Base-by-base conservation (phyloP, 1,284 basidiomycete genomes). In the Singerocomus inundabilis region DNA sequence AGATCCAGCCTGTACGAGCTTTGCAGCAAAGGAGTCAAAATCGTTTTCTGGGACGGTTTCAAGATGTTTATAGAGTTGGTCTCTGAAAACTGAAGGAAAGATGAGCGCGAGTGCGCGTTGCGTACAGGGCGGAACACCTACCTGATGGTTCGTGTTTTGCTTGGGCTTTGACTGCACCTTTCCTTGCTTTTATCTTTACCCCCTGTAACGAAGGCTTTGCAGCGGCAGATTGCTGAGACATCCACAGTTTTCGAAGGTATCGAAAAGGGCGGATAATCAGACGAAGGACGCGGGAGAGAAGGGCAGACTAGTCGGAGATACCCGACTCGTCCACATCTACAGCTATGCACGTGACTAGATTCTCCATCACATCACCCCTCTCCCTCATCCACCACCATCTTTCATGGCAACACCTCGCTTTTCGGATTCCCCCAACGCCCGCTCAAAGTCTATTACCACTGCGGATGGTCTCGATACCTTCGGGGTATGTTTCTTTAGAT, bases 11-110 rank as follows among this genome's bases (percentile, higher is more conserved):
- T 90, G 88, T 59, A 91, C 84, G 61, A 98, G 82, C 72, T 95
- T 94, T 66, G 84, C 82, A 36, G 89, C 77, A 67, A 88, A 85
- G 18, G 81, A 78, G 61, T 94, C 92, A 68, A 92, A 93, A 63
- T 96, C 92, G 66, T 79, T 82, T 45, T 80, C 75, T 37, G 85
- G 81, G 48, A 96, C 85, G 40, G 90, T 86, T 74, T 94, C 91
- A 55, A 98, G 84, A 66, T 96, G 88, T 71, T 95, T 93, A 70
- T 91, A 89, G 59, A 98, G 86, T 59, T 93, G 88, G 73, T 98
- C 95, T 74, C 94, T 85, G 78, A 98, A 98, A 69, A 88, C 94
- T 95, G 63, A 40, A 44, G 16, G 33, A 29, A 56, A 43, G 44
- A 46, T 62, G 21, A 57, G 57, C 18, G 18, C 10, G 26, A 48